Conservation (phyloP, 495 filamentous ascomycete species). For the Penicillium samsonianum region DNA sequence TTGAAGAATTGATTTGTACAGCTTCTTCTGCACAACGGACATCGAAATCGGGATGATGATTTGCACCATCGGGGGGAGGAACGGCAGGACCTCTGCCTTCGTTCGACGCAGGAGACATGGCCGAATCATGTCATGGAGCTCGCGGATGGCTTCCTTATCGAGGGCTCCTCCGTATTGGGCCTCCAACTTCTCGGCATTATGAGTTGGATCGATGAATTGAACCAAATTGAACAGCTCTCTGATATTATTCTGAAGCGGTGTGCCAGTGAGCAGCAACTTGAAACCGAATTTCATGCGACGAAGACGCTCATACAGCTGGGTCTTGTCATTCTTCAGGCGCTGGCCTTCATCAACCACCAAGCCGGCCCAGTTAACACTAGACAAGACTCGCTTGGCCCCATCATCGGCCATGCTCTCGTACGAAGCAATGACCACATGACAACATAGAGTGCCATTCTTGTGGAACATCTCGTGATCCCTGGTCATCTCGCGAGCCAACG, state of each 20-base stretch:
- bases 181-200: constrained; percentile 73
- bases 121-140: constrained; percentile 82
- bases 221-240: constrained; percentile 93
- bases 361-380: constrained; percentile 75
- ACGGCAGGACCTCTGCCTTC: constrained; percentile 84
- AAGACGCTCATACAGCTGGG: constrained; percentile 74
- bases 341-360: constrained; percentile 96
- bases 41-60: constrained; percentile 93
- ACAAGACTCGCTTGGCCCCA: constrained; percentile 62
- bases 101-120: constrained; percentile 83
- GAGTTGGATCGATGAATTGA: constrained; percentile 78
- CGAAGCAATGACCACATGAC: constrained; percentile 91
- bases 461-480: constrained; percentile 83
- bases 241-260: constrained; percentile 93
- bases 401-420: constrained; percentile 82
- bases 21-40: constrained; percentile 86
- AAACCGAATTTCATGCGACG: constrained; percentile 71
- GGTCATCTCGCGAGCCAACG: constrained; percentile 66
- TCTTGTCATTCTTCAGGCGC: constrained; percentile 90
- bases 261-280: constrained; percentile 82
- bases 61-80: constrained; percentile 89
- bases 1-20: constrained; percentile 90
- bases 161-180: constrained; percentile 67
- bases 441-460: constrained; percentile 61
- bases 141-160: constrained; percentile 73